Evolutionary conservation across 1,284 basidiomycete genomes (phyloP), one percentile per base, ranked within the genome.

Genomic region (Leccinum pachyderme): DNA sequence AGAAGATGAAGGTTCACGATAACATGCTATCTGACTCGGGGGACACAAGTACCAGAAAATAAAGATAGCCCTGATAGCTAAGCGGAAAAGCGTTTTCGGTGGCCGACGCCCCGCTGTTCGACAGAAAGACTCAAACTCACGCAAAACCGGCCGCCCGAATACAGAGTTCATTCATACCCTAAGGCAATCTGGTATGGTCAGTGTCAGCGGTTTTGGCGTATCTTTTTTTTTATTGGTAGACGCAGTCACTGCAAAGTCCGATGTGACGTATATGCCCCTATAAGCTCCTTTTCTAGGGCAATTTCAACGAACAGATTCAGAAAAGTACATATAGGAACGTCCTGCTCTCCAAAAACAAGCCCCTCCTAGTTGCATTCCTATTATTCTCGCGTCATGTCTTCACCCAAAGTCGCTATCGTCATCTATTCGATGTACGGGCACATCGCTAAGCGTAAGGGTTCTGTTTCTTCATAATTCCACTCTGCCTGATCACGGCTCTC

Each of bases 371-470:
- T 7, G 8, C 24, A 48, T 32, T 41, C 50, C 6, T 18, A 28
- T 33, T 44, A 18, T 41, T 12, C 13, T 32, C 25, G 7, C 47
- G 54, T 32, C 39, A 73, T 73, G 65, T 54, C 67, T 47, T 52
- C 53, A 1, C 63, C 63, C 1, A 73, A 69, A 58, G 70, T 81
- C 56, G 80, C 75, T 29, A 77, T 81, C 56, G 62, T 77, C 59
- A 77, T 78, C 64, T 82, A 83, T 70, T 71, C 75, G 24, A 73
- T 77, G 66, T 79, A 75, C 60, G 81, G 80, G 22, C 81, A 83
- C 63, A 73, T 81, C 57, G 70, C 68, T 53, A 71, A 69, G 52
- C 53, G 76, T 76, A 53, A 32, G 72, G 55, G 15, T 24, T 18
- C 6, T 43, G 15, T 32, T 2, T 11, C 7, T 6, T 37, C n/a